Evolutionary conservation across 805 yeast species (phyloP).

Genomic region (Maudiozyma pseudohumilis): DNA sequence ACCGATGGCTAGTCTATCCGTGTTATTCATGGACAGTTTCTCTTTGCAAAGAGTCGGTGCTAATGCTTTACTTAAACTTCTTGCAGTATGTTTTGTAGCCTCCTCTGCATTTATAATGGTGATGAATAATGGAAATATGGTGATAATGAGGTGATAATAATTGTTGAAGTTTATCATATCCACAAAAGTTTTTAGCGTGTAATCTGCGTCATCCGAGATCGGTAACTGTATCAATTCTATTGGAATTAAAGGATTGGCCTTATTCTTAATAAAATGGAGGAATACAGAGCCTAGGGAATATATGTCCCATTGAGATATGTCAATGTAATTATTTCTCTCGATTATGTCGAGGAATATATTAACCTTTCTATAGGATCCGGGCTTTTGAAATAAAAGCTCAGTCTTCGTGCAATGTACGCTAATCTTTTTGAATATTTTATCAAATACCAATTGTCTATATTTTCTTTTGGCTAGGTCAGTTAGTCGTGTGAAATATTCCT

Average conservation of each 20-base stretch:
- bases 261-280: slow-evolving; percentile 38
- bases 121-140: slow-evolving; percentile 40
- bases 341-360: slow-evolving; percentile 40
- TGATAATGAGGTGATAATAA: slow-evolving; percentile 27
- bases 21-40: slow-evolving; percentile 32
- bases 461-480: slow-evolving; percentile 23
- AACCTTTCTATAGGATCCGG: slow-evolving; percentile 41
- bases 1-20: slow-evolving; percentile 42
- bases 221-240: slow-evolving; percentile 42
- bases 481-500: slow-evolving; percentile 24
- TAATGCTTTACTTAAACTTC: slow-evolving; percentile 34
- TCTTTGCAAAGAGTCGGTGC: slow-evolving; percentile 51
- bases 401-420: slow-evolving; percentile 33
- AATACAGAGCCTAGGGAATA: slow-evolving; percentile 35
- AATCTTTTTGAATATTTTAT: slow-evolving; percentile 43
- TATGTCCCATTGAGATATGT: slow-evolving; percentile 58
- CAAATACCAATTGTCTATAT: slow-evolving; percentile 35
- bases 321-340: slow-evolving; percentile 45
- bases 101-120: slow-evolving; percentile 31
- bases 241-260: slow-evolving; percentile 47
- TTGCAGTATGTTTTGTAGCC: slow-evolving; percentile 35
- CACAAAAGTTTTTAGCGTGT: slow-evolving; percentile 32
- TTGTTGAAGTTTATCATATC: slow-evolving; percentile 28
- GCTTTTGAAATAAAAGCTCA: slow-evolving; percentile 44
- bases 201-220: slow-evolving; percentile 38